Base-by-base conservation (phyloP, 2,329 filamentous ascomycete species). In the Cytospora piceicola region DNA sequence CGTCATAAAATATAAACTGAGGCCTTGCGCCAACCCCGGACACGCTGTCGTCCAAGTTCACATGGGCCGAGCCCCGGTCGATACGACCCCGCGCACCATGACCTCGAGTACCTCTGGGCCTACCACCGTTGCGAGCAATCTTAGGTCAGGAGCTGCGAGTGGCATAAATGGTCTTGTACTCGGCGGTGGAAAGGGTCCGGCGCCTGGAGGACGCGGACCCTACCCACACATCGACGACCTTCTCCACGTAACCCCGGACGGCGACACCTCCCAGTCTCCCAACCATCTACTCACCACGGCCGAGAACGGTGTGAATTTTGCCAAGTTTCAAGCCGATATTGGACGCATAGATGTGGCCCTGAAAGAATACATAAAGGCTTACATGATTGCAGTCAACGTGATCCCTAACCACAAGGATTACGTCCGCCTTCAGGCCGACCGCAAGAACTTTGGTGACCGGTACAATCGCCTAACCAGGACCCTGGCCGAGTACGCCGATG, bases 331-430 rank as follows among this genome's bases (percentile, higher is more conserved):
- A 64, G 81, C 88, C 66, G 85, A 85, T 67, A 90, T 91, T 77
- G 80, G 85, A 30, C 82, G 88, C 42, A 86, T 88, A 5, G 93
- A 95, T 73, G 77, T 88, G 46, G 94, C 94, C 3, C 90, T 96
- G 63, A 86, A 90, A 69, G 91, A 96, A 68, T 98, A 94, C 73
- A 84, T 98, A 65, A 87, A 90, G 69, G 64, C 94, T 14, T 93
- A 86, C 67, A 88, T 93, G 65, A 90, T 97, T 63, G 85, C 91
- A 17, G 83, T 93, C 59, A 88, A 94, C 64, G 80, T 89, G 52
- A 89, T 98, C 30, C 91, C 92, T 2, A 83, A 83, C 42, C 93
- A 96, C 75, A 87, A 85, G 64, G 91, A 94, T 68, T 96, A 88
- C 75, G 85, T 87, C 32, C 82, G 84, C 60, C 80, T 93, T 65